These are phyloP conservation scores for Chaetomium globosum DNA, from an alignment of 2,329 filamentous ascomycete species.

Conservation along the genomic window DNA sequence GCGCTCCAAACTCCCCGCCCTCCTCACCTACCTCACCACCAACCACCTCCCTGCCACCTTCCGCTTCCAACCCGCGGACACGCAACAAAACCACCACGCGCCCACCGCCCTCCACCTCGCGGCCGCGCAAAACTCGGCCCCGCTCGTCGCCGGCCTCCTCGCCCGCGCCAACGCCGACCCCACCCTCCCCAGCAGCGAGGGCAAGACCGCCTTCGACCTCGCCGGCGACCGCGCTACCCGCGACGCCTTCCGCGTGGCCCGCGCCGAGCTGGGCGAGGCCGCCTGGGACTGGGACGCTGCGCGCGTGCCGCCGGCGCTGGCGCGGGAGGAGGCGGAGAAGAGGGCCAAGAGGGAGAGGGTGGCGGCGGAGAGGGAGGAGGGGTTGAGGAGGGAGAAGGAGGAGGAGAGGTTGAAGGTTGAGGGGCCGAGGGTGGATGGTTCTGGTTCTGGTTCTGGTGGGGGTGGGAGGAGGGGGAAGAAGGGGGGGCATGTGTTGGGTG, in stretches of 20 bases:
- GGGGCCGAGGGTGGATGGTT: slow-evolving; percentile 54
- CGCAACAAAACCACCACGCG: slow-evolving; percentile 74
- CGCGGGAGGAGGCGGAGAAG: slow-evolving; percentile 69
- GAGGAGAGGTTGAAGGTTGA: slow-evolving; percentile 71
- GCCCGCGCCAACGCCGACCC: slow-evolving; percentile 76
- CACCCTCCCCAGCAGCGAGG: slow-evolving; percentile 68
- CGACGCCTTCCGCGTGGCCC: slow-evolving; percentile 88
- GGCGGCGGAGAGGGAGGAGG: slow-evolving; percentile 68
- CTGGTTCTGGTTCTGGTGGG: slow-evolving; percentile 40
- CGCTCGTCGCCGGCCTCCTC: slow-evolving; percentile 76
- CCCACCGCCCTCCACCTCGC: slow-evolving; percentile 84
- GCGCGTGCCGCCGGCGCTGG: slow-evolving; percentile 71
- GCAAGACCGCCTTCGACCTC: slow-evolving; percentile 84
- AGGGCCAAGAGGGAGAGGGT: slow-evolving; percentile 70
- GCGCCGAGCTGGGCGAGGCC: slow-evolving; percentile 75
- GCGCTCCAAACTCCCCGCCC: slow-evolving; percentile 83
- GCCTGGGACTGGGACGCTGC: slow-evolving; percentile 79
- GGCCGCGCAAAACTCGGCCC: slow-evolving; percentile 75
- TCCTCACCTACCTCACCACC: slow-evolving; percentile 79
- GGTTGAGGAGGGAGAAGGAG: slow-evolving; percentile 74
- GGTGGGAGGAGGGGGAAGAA: slow-evolving; percentile 17
- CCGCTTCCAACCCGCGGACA: slow-evolving; percentile 69
- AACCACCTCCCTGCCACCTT: slow-evolving; percentile 75
- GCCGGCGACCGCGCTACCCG: slow-evolving; percentile 82
- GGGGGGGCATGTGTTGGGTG: slow-evolving; percentile 52